Evolutionary conservation across 768 basidiomycete genomes (phyloP).

Genomic region (Leccinum rimulosum): DNA sequence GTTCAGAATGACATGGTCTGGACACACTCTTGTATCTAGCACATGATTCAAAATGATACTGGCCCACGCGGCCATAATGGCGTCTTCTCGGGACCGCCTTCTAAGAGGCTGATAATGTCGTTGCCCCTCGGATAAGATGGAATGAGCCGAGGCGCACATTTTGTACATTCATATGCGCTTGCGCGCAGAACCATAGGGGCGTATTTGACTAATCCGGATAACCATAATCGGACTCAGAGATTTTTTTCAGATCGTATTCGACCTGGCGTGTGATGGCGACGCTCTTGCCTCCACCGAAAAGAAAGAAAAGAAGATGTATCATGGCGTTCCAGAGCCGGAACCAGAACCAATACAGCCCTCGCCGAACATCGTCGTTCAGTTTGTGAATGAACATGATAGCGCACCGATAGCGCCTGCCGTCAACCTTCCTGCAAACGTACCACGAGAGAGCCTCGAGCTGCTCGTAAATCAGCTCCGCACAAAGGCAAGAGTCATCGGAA

Average conservation of each 20-base stretch:
- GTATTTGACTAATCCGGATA: not conserved
- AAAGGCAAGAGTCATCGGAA: constrained; percentile 55
- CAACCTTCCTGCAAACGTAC: constrained; percentile 84
- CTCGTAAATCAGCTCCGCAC: constrained; percentile 86
- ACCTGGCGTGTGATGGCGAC: constrained; percentile 60
- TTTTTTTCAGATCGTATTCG: not conserved
- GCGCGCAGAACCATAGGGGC: not conserved
- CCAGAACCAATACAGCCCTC: constrained; percentile 46
- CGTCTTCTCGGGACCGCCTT: not conserved
- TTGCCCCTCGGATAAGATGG: no score
- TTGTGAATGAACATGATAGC: constrained; percentile 87
- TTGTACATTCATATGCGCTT: no score
- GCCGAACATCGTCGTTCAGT: constrained; percentile 84
- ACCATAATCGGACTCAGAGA: not conserved
- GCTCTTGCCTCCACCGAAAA: constrained; percentile 84
- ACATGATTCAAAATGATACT: not conserved
- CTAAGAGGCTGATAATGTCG: not conserved
- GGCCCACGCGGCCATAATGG: not conserved
- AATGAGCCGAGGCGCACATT: no score
- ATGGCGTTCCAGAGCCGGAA: constrained; percentile 67
- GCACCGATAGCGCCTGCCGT: constrained; percentile 81
- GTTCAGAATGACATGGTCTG: no score
- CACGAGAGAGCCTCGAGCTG: constrained; percentile 78
- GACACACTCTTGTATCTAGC: no score
- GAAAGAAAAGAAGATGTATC: constrained; percentile 79